Evolutionary conservation across 176 grass and related monocot genomes (phyloP).

Genomic region (Aegilops tauschii): DNA sequence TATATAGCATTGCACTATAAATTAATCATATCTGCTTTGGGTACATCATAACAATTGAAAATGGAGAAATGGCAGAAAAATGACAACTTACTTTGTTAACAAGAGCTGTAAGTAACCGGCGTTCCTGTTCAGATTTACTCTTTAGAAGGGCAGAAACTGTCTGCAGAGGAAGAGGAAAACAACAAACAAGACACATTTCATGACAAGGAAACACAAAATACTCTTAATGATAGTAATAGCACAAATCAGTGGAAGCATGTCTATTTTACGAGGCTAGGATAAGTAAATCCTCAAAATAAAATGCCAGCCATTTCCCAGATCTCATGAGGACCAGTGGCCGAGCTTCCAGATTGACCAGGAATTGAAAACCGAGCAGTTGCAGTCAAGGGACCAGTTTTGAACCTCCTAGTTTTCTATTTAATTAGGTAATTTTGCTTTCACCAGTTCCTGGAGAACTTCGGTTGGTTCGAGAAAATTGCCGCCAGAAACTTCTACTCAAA

Average conservation of each 20-base stretch:
- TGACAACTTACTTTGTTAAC: constrained; percentile 82
- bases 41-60: background rate
- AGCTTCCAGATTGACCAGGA: background rate
- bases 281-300: background rate
- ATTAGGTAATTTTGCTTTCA: background rate
- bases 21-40: background rate
- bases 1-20: background rate
- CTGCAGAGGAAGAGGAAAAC: constrained; percentile 48
- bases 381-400: background rate
- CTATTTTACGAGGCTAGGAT: background rate
- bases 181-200: constrained; percentile 21
- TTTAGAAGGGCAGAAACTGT: constrained; percentile 79
- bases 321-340: background rate
- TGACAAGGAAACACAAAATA: background rate
- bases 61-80: background rate
- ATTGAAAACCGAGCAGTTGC: background rate
- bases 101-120: constrained; percentile 84
- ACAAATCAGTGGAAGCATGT: background rate
- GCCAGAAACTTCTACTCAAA: background rate
- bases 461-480: constrained; percentile 4
- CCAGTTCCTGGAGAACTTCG: background rate
- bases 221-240: background rate
- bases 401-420: background rate
- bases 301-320: background rate
- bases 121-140: constrained; percentile 94